phyloP scores from a whole-genome alignment of 176 grass and related monocot genomes.

The Musa itinerans region DNA sequence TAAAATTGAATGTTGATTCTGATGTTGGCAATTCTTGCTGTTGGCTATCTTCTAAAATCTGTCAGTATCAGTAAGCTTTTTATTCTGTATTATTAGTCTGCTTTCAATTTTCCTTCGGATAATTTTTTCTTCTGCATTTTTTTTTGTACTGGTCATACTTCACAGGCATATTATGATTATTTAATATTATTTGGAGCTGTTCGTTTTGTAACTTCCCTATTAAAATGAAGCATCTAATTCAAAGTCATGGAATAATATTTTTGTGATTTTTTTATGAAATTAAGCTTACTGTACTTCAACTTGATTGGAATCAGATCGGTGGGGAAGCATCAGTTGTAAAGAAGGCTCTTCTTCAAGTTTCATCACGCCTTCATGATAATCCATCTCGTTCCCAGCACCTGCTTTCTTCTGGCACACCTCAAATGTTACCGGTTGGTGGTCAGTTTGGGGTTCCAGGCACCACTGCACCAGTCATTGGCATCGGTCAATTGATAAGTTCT shows the following conservation, averaged over 20 bases:
- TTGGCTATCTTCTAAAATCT: background rate
- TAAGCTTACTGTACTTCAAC: background rate
- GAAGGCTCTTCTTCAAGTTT: constrained; percentile 81
- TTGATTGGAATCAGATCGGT: constrained; percentile 51
- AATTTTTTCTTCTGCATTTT: background rate
- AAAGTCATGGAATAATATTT: too few species aligned
- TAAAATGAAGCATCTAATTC: too few species aligned
- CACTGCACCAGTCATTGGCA: constrained; percentile 48
- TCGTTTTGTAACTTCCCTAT: background rate
- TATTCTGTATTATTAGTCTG: background rate
- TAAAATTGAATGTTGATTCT: background rate
- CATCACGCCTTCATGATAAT: constrained; percentile 85
- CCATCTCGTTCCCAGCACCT: constrained; percentile 81
- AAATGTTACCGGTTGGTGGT: constrained; percentile 37
- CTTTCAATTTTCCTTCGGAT: background rate
- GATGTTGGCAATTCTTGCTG: background rate
- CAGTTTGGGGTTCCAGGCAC: constrained; percentile 42
- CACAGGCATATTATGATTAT: background rate
- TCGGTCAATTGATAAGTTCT: constrained; percentile 44
- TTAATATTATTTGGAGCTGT: background rate
- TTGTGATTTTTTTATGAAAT: background rate
- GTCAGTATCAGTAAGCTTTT: background rate
- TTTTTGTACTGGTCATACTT: background rate
- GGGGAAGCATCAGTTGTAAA: constrained; percentile 59
- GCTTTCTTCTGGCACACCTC: constrained; percentile 39